Base-by-base conservation (phyloP, 352 stramenopile species). In the Phytophthora vignae region DNA sequence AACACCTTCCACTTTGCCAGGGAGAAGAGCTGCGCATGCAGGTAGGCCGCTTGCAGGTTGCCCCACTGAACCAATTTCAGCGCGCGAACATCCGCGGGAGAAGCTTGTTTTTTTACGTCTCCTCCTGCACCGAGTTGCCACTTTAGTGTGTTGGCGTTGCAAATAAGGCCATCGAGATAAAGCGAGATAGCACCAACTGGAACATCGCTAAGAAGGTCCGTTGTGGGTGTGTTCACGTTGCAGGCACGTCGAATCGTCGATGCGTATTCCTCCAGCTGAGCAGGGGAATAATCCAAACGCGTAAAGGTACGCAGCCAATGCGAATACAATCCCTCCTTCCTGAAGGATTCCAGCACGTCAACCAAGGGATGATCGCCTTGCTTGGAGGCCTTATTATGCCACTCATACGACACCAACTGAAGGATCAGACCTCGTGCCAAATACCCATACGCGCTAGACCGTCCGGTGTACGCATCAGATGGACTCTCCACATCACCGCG, bases 271-370 rank as follows among this genome's bases (percentile, higher is more conserved):
- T 73, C 61, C 33, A 82, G 44, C 52, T 76, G 71, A 31, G 56
- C 49, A 8, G 71, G 68, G 8, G 75, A 80, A 68, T 91, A 91
- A 44, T 91, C 82, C 14, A 93, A 67, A 5, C 81, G 71, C 27
- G 85, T 90, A 49, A 91, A 91, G 0, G 85, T 86, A 9, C 83
- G 81, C 29, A 91, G 55, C 85, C 85, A 93, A 57, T 93, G 82
- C 10, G 83, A 81, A 66, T 87, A 93, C 1, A 91, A 67, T 6
- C 82, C 84, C 58, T 93, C 82, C 44, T 83, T 79, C 15, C 84
- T 72, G 61, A 91, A 91, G 8, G 78, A 77, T 19, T 93, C 82
- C 17, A 93, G 60, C 8, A 91, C 84, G 2, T 75, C 52, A 7
- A 77, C 55, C 9, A 93, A 60, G 17, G 79, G 72, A 25, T 93